phyloP scores from a whole-genome alignment of 2,329 filamentous ascomycete genomes.

The Sclerotinia minor region DNA sequence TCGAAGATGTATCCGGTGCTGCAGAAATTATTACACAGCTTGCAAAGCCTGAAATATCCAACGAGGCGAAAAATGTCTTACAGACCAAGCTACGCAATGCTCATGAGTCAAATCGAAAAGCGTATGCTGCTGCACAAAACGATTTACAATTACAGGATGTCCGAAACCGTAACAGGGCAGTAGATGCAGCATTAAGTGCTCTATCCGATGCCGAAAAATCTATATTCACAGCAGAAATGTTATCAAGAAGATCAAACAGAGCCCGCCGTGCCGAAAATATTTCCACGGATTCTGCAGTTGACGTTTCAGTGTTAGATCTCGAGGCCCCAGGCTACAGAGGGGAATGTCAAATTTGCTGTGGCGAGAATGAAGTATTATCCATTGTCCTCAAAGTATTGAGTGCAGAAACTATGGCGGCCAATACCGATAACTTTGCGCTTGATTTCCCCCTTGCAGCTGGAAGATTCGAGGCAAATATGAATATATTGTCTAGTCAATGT shows the following conservation, averaged over 20 bases:
- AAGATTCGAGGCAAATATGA: neutral
- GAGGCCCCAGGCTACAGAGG: neutral
- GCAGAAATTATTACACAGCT: neutral
- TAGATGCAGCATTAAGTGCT: neutral
- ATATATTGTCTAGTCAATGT: slow-evolving; percentile 12
- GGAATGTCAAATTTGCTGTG: neutral
- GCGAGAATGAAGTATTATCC: neutral
- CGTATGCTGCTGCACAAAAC: neutral
- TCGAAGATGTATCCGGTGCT: neutral
- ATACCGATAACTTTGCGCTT: slow-evolving; percentile 1
- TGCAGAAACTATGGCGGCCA: neutral
- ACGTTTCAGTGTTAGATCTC: slow-evolving; percentile 3
- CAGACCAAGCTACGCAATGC: neutral
- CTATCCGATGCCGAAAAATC: neutral
- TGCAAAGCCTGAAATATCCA: neutral
- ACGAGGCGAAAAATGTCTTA: neutral
- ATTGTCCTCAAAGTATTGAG: neutral
- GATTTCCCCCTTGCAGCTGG: neutral
- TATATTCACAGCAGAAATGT: neutral
- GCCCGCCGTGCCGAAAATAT: neutral
- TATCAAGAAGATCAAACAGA: slow-evolving; percentile 5
- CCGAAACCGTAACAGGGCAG: neutral
- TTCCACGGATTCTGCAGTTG: neutral
- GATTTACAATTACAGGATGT: neutral
- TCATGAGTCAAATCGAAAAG: neutral